Percentiles rank a stretch among this genome's conserved stretches.
These are phyloP conservation scores for Dictyostelium purpureum DNA, from an alignment of 78 protist genomes.

Conservation along the genomic window DNA sequence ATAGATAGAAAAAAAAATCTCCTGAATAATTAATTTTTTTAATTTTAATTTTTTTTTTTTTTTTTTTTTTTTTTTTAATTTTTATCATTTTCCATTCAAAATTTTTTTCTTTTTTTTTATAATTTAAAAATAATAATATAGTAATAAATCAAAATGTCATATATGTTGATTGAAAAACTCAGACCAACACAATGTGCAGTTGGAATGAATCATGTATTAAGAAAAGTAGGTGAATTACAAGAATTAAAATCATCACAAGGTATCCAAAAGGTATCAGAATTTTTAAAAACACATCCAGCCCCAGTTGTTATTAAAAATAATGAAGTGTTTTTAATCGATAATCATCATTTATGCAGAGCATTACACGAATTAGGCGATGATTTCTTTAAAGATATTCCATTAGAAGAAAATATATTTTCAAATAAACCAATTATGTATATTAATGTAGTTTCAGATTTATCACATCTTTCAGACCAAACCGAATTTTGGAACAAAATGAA, in stretches of 20 bases:
- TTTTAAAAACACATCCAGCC: slow-evolving; percentile 51
- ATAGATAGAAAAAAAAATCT: no score
- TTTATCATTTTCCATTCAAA: no score
- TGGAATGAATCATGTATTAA: slow-evolving; percentile 64
- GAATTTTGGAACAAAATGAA: slow-evolving; percentile 62
- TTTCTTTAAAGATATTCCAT: slow-evolving; percentile 37
- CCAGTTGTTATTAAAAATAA: slow-evolving; percentile 34
- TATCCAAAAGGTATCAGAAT: slow-evolving; percentile 6
- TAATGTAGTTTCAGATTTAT: slow-evolving; percentile 40
- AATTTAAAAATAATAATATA: no score
- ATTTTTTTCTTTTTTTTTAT: no score
- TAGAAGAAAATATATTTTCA: background rate
- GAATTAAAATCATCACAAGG: slow-evolving; percentile 16
- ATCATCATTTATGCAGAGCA: slow-evolving; percentile 76
- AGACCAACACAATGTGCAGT: slow-evolving; percentile 78
- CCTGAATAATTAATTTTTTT: no score
- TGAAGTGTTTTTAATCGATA: slow-evolving; percentile 55
- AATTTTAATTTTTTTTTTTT: no score
- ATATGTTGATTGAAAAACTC: slow-evolving; percentile 47
- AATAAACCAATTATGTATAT: slow-evolving; percentile 31
- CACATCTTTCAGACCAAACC: background rate
- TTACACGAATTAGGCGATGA: slow-evolving; percentile 51
- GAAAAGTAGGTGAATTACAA: slow-evolving; percentile 44
- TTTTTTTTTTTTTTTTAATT: no score
- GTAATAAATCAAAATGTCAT: no score